Percentiles rank a stretch among this genome's conserved stretches.
These are phyloP conservation scores for Tanozyma kutaoensis DNA, from an alignment of 805 yeast species.

Conservation along the genomic window DNA sequence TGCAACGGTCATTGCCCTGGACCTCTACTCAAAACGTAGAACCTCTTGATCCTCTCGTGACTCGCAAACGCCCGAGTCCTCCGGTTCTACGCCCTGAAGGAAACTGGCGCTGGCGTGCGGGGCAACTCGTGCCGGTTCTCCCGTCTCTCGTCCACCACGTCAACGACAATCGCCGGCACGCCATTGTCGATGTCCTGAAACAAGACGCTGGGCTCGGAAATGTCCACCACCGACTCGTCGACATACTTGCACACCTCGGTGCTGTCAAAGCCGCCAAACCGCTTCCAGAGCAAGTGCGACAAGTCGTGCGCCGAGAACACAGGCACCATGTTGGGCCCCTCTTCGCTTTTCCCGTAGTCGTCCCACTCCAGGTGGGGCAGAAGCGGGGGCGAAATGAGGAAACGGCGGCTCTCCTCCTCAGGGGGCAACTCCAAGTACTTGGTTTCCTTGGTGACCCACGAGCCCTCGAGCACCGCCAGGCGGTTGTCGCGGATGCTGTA, in stretches of 20 bases:
- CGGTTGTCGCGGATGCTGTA: slow-evolving; percentile 22
- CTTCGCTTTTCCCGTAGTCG: slow-evolving; percentile 26
- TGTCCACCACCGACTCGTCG: slow-evolving; percentile 9
- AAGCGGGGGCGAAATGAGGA: slow-evolving; percentile 30
- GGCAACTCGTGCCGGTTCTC: no score
- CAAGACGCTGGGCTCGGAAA: slow-evolving; percentile 20
- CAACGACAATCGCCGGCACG: slow-evolving; percentile 28
- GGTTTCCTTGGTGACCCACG: slow-evolving; percentile 2
- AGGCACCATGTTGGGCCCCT: slow-evolving; percentile 23
- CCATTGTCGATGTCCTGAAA: slow-evolving; percentile 23
- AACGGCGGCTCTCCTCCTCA: slow-evolving; percentile 22
- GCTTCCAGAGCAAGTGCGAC: slow-evolving; percentile 30
- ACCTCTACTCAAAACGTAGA: no score
- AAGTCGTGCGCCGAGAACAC: slow-evolving; percentile 24
- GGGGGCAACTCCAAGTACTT: slow-evolving; percentile 27
- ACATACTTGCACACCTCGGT: slow-evolving; percentile 17
- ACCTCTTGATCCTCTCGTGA: no score
- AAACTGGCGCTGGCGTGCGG: no score
- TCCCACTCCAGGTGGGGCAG: slow-evolving; percentile 33
- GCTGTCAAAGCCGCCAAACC: slow-evolving; percentile 27
- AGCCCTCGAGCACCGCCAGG: slow-evolving; percentile 4
- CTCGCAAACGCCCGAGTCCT: no score
- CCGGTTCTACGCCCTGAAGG: no score
- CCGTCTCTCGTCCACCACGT: slow-evolving; percentile 16
- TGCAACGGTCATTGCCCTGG: no score